Evolutionary conservation across 2,329 filamentous ascomycete genomes (phyloP), one percentile per base, ranked within the genome.

Genomic region (Alternaria viburni): DNA sequence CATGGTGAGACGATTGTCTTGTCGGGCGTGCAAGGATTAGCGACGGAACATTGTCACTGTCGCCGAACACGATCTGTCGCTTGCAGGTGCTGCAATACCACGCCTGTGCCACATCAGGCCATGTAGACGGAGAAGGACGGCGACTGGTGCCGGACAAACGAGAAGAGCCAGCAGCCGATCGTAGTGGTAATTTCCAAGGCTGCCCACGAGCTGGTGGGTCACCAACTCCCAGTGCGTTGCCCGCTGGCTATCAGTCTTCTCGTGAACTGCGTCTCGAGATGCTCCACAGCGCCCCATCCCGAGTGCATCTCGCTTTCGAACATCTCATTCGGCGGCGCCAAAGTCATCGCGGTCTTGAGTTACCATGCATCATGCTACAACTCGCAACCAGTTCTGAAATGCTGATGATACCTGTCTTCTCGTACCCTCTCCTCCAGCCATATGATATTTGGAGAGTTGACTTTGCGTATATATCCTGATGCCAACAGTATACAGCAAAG

Each of bases 1-100:
- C 56, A 69, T 79, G 5, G 11, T 52, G 17, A 47, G 57, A 19
- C 32, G 4, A 26, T 59, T 59, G 45, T 47, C 45, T 47, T 36
- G 32, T 36, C 32, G 32, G 32, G 32, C 32, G 32, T 36, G 32
- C 32, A 36, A n/a, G 32, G 13, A 36, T 36, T 36, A 36, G 32
- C 32, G 32, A 9, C 32, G 7, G 32, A 36, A 36, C 32, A 9
- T 36, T 36, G 32, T 36, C 32, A 36, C 7, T 36, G 32, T 15
- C 21, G 25, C 9, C 15, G 21, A 26, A 26, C 45, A 47, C 21
- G 45, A 26, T 47, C 19, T 13, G 43, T 45, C 43, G 43, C 32
- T 36, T 36, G 32, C 32, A 36, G 32, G 32, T n/a, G 13, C 32
- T n/a, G 32, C 32, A 36, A 36, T 9, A 36, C 32, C 7, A 36